A percentile compares a stretch with the other conserved stretches of the same genome.
Evolutionary conservation across 2,329 filamentous ascomycete genomes (phyloP).

Genomic region (Drechslerella coelobrocha): DNA sequence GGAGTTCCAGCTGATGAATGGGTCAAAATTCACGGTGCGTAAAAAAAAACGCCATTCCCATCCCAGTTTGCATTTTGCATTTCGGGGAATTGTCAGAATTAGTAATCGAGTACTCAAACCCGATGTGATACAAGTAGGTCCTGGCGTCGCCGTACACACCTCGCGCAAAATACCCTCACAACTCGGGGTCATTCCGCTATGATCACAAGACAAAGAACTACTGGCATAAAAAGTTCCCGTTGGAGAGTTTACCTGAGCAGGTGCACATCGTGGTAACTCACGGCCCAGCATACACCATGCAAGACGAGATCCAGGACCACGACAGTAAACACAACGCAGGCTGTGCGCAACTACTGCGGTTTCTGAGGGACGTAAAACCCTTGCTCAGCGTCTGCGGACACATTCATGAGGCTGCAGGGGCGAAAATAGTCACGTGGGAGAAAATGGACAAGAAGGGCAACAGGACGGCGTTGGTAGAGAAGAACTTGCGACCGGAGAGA

Average conservation of each 20-base stretch:
- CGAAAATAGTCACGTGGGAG: constrained; percentile 70
- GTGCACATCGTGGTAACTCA: constrained; percentile 73
- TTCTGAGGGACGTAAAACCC: constrained; percentile 69
- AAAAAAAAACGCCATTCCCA: constrained; percentile 64
- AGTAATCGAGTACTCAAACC: too few species aligned
- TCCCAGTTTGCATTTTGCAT: constrained; percentile 73
- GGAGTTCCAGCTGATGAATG: constrained; percentile 64
- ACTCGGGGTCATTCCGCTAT: constrained; percentile 38
- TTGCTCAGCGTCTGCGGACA: constrained; percentile 75
- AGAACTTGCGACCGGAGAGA: constrained; percentile 1
- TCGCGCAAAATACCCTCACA: constrained; percentile 17
- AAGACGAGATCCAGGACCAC: constrained; percentile 62
- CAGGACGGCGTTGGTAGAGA: neutral
- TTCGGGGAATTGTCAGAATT: constrained; percentile 53
- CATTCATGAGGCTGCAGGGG: constrained; percentile 72
- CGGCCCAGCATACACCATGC: constrained; percentile 69
- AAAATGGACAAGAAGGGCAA: constrained; percentile 54
- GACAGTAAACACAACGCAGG: constrained; percentile 60
- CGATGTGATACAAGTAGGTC: neutral
- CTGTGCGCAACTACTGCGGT: constrained; percentile 67
- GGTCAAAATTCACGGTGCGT: constrained; percentile 67
- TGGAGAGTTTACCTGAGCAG: constrained; percentile 6
- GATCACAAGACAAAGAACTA: neutral
- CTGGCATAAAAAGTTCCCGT: constrained; percentile 13
- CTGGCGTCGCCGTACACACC: constrained; percentile 39